Evolutionary conservation across 2,329 filamentous ascomycete species (phyloP).

Genomic region (Phoma sp.): DNA sequence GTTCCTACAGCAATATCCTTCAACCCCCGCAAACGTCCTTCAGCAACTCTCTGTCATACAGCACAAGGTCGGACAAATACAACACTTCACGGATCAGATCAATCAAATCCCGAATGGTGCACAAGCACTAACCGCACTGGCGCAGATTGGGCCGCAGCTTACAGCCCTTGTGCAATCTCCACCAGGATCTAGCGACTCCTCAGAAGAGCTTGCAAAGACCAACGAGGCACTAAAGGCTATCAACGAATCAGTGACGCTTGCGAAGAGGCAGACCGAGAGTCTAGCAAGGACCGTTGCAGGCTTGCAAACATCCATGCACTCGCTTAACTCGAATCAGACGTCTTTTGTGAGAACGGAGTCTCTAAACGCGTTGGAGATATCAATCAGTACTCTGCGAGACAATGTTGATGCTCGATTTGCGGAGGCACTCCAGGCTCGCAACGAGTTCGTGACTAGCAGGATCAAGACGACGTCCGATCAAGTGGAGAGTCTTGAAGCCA

Average conservation of each 20-base stretch:
- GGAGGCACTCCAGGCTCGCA: neutral
- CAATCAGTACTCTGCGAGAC: neutral
- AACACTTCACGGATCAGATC: neutral
- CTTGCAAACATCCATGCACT: conserved; percentile 4
- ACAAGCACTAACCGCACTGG: conserved; percentile 1
- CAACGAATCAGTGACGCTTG: neutral
- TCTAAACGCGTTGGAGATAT: neutral
- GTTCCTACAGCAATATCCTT: conserved; percentile 31
- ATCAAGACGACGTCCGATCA: neutral
- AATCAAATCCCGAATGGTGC: conserved; percentile 2
- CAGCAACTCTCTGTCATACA: conserved; percentile 10
- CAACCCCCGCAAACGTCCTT: neutral
- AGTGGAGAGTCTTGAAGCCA: neutral
- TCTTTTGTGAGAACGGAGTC: conserved; percentile 4
- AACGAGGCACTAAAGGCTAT: neutral
- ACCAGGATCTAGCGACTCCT: neutral
- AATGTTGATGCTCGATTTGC: neutral
- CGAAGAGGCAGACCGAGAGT: neutral
- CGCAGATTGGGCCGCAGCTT: conserved; percentile 3
- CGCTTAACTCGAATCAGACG: conserved; percentile 1
- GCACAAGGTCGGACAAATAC: conserved; percentile 12
- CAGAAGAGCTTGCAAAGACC: neutral
- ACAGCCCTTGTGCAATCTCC: neutral
- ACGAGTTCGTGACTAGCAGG: conserved; percentile 5
- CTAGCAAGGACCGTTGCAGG: neutral